Conservation (phyloP, 2,329 filamentous ascomycete genomes). For the Pleomassaria siparia region DNA sequence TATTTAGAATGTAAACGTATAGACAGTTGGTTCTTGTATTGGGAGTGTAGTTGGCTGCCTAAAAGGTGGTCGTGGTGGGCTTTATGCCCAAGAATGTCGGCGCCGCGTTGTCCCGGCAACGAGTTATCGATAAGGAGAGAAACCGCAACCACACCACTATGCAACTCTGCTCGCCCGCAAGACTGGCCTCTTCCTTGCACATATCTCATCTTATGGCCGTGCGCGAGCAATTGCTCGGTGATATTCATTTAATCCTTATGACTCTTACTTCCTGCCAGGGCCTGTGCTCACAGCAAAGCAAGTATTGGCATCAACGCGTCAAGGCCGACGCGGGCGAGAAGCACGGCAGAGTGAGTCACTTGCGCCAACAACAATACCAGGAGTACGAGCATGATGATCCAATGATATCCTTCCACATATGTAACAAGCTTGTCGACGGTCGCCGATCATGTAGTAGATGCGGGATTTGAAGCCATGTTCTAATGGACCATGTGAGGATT, state of each 20-base stretch:
- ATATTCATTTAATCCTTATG: background rate
- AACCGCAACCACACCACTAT: slow-evolving; percentile 1
- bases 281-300: background rate
- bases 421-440: too few species aligned
- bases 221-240: background rate
- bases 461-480: too few species aligned
- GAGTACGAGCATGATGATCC: too few species aligned
- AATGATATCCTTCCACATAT: too few species aligned
- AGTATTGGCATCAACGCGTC: too few species aligned
- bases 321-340: background rate
- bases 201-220: background rate
- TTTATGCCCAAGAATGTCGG: background rate
- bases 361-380: too few species aligned
- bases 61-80: background rate
- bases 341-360: too few species aligned
- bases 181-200: background rate
- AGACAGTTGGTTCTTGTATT: background rate
- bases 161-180: background rate
- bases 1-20: background rate
- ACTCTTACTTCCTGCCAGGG: background rate
- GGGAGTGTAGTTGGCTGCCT: background rate
- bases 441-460: too few species aligned
- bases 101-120: background rate
- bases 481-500: too few species aligned
- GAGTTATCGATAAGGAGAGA: background rate